phyloP scores from a whole-genome alignment of 441 rosid genomes.

The Pelargonium fulgidum region DNA sequence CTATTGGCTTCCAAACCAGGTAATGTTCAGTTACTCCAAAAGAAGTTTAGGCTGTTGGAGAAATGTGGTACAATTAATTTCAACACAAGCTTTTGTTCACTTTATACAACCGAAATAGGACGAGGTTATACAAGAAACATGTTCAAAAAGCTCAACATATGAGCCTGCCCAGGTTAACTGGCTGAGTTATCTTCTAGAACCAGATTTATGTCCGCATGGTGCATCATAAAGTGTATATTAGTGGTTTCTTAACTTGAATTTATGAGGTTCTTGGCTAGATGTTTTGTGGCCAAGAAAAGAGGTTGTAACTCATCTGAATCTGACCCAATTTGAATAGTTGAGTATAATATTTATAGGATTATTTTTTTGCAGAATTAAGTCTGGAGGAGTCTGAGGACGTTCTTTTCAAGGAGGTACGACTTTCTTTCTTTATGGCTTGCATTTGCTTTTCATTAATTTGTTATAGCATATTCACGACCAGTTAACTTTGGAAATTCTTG shows the following conservation, averaged over 20 bases:
- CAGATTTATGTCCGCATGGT: background rate
- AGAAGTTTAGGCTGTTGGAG: background rate
- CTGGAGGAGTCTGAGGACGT: conserved; percentile 98
- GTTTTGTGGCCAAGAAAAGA: background rate
- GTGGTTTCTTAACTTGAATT: background rate
- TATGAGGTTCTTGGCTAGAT: background rate
- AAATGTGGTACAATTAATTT: background rate
- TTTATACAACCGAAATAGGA: background rate
- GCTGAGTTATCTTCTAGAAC: background rate
- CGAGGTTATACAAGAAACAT: background rate
- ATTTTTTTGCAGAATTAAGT: conserved; percentile 59
- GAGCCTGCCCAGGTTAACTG: background rate
- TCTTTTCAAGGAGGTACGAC: conserved; percentile 87
- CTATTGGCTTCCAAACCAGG: background rate
- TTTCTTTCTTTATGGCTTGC: conserved; percentile 19
- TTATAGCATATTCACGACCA: background rate
- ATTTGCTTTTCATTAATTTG: conserved; percentile 7
- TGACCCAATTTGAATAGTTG: background rate
- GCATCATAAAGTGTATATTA: background rate
- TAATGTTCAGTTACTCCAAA: background rate
- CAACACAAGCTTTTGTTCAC: too few relatives aligned
- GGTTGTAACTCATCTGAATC: background rate
- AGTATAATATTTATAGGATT: conserved; percentile 13
- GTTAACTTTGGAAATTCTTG: background rate
- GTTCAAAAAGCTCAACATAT: background rate